These are phyloP conservation scores for Aspergillus clavatus DNA, from an alignment of 2,329 filamentous ascomycete genomes.

Conservation along the genomic window DNA sequence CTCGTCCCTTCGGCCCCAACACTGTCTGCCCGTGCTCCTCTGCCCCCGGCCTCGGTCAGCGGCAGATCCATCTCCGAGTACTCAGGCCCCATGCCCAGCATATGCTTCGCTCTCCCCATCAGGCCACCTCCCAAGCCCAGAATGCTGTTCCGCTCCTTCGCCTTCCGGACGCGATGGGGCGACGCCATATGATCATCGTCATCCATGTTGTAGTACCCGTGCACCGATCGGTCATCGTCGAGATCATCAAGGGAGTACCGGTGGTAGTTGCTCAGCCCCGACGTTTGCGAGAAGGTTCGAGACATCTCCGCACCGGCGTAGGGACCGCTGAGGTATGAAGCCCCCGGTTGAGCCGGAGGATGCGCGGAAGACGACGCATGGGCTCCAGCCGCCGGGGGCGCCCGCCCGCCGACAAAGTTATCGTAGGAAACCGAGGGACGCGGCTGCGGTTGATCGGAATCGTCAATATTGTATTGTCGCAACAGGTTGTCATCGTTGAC, in stretches of 20 bases:
- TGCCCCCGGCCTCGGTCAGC: conserved; percentile 69
- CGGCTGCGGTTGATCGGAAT: conserved; percentile 57
- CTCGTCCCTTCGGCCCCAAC: conserved; percentile 39
- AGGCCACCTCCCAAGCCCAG: conserved; percentile 80
- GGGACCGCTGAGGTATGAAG: conserved; percentile 34
- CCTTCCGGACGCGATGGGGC: conserved; percentile 48
- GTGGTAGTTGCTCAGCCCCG: conserved; percentile 80
- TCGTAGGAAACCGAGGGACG: conserved; percentile 91
- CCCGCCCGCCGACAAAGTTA: conserved; percentile 74
- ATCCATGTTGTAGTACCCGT: conserved; percentile 68
- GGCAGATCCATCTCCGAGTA: conserved; percentile 99
- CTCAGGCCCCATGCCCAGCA: conserved; percentile 75
- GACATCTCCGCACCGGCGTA: conserved; percentile 35
- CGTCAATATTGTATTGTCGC: conserved; percentile 67
- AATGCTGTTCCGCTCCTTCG: conserved; percentile 81
- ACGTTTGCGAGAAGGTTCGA: conserved; percentile 65
- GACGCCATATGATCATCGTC: conserved; percentile 53
- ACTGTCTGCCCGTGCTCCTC: conserved; percentile 44
- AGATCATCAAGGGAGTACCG: conserved; percentile 85
- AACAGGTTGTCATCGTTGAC: conserved; percentile 76
- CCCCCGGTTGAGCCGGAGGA: conserved; percentile 28
- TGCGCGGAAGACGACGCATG: conserved; percentile 40
- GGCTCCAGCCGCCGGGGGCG: conserved; percentile 46
- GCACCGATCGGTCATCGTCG: conserved; percentile 67
- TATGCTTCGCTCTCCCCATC: conserved; percentile 81